Base-by-base conservation (phyloP, 139 green algal species). In the Edaphochlamys debaryana region DNA sequence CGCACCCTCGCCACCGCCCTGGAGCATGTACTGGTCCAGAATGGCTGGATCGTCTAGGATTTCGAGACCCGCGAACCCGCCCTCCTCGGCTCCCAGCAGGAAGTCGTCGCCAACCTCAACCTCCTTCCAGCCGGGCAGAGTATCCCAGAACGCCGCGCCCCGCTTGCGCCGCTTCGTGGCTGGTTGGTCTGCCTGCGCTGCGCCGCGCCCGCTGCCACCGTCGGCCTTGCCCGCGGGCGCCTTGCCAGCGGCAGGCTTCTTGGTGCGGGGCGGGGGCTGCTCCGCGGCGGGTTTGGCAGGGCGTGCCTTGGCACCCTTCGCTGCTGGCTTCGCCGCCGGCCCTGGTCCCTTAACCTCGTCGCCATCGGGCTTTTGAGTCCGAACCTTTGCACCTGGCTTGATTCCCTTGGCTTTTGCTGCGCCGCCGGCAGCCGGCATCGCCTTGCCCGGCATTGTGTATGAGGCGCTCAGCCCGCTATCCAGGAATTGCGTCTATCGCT, bases 1-100 rank as follows among this genome's bases (percentile, higher is more conserved):
- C n/a, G 30, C 30, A 19, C 6, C 42, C 30, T 45, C 48, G 22
- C 52, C 32, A 22, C 48, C 48, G 70, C 36, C 70, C 62, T 63
- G 40, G 32, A 84, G 1, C 42, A 86, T 70, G 72, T 69, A 79
- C 45, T 79, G 56, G n/a, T 82, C 79, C 13, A 89, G 80, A 34
- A 87, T 40, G 27, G 42, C 45, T 22, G 73, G 67, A 36, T 90
- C 84, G 5, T 95, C 85, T 36, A 97, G 63, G 34, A 94, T 89
- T 82, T 97, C 94, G 36, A 97, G 80, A 0, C 92, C 93, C 37
- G 89, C 89, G 80, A 97, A 97, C n/a, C 94, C 94, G 38, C 89
- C 91, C 79, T 97, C 94, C 37, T 94, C 92, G 22, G 88, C 82
- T 5, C 94, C 94, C 69, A 96, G 48, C 45, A 97, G 73, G 30